phyloP scores from a whole-genome alignment of 306 rosid species.

The Medicago truncatula region DNA sequence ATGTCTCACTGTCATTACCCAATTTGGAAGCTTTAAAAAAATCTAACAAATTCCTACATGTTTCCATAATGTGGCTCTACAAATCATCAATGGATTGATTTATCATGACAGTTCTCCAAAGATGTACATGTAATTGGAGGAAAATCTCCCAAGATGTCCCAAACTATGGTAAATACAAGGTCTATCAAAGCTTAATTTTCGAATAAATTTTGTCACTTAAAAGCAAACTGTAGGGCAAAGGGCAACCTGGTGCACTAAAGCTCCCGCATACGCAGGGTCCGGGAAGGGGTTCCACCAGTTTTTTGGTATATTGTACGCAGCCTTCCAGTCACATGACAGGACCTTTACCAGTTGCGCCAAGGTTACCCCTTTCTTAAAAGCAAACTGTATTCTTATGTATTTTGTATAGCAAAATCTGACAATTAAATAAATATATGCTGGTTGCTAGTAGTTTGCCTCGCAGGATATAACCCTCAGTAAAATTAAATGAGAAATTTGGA shows the following conservation, averaged over 20 bases:
- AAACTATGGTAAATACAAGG: background rate
- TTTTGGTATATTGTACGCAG: too few relatives aligned
- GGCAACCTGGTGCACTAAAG: too few relatives aligned
- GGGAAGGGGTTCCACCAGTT: too few relatives aligned
- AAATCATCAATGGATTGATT: conserved; percentile 5
- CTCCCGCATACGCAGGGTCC: too few relatives aligned
- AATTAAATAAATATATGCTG: background rate
- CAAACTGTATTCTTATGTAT: conserved; percentile 11
- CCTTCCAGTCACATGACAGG: too few relatives aligned
- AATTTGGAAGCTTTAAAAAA: conserved; percentile 1
- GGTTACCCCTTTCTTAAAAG: too few relatives aligned
- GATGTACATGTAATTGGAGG: background rate
- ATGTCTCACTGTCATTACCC: background rate
- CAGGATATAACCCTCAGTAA: background rate
- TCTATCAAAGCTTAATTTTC: background rate
- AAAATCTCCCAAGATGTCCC: background rate
- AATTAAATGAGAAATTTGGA: background rate
- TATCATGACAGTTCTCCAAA: conserved; percentile 3
- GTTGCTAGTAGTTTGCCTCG: background rate
- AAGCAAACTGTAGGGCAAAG: conserved; percentile 25
- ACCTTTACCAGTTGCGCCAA: too few relatives aligned
- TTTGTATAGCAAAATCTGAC: conserved; percentile 6
- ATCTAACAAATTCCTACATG: background rate
- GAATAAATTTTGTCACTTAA: conserved; percentile 15
- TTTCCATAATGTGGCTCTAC: too few relatives aligned